Percentiles rank a stretch among this genome's conserved stretches.
phyloP scores from a whole-genome alignment of 2,329 filamentous ascomycete genomes.

The Chaetothyriales sp. region DNA sequence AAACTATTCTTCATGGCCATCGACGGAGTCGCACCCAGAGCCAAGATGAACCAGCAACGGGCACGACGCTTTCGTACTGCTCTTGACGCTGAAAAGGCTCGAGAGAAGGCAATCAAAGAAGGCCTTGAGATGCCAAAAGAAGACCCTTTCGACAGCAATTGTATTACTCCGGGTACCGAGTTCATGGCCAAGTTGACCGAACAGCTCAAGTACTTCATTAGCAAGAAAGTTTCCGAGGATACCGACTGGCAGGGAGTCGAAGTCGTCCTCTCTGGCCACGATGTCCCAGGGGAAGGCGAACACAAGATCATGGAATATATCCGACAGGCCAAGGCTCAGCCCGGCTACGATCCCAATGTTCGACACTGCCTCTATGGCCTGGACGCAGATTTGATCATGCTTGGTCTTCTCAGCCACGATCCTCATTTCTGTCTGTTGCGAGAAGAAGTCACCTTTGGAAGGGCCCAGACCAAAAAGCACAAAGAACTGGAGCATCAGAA shows the following conservation, averaged over 20 bases:
- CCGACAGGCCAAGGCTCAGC: slow-evolving; percentile 88
- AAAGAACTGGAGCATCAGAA: slow-evolving; percentile 98
- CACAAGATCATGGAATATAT: slow-evolving; percentile 99
- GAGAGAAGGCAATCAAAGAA: slow-evolving; percentile 80
- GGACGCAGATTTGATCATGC: slow-evolving; percentile 96
- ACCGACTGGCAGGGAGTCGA: slow-evolving; percentile 95
- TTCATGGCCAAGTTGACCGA: slow-evolving; percentile 95
- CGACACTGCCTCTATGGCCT: slow-evolving; percentile 95
- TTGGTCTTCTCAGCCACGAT: slow-evolving; percentile 91
- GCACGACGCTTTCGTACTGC: slow-evolving; percentile 90
- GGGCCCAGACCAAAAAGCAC: slow-evolving; percentile 72
- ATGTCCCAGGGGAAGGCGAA: slow-evolving; percentile 94
- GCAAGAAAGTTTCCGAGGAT: slow-evolving; percentile 96
- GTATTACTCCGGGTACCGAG: slow-evolving; percentile 88
- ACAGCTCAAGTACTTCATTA: slow-evolving; percentile 96
- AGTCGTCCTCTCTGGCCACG: slow-evolving; percentile 89
- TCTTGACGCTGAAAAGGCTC: slow-evolving; percentile 73
- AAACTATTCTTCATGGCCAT: slow-evolving; percentile 99
- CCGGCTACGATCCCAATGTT: slow-evolving; percentile 80
- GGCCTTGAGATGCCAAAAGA: slow-evolving; percentile 90
- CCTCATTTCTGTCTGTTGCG: slow-evolving; percentile 94
- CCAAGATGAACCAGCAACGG: slow-evolving; percentile 99
- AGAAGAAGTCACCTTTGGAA: slow-evolving; percentile 95
- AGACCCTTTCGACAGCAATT: slow-evolving; percentile 95
- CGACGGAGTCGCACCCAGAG: slow-evolving; percentile 89